These are phyloP conservation scores for Cadophora sp. DNA, from an alignment of 2,329 filamentous ascomycete genomes.

Conservation along the genomic window DNA sequence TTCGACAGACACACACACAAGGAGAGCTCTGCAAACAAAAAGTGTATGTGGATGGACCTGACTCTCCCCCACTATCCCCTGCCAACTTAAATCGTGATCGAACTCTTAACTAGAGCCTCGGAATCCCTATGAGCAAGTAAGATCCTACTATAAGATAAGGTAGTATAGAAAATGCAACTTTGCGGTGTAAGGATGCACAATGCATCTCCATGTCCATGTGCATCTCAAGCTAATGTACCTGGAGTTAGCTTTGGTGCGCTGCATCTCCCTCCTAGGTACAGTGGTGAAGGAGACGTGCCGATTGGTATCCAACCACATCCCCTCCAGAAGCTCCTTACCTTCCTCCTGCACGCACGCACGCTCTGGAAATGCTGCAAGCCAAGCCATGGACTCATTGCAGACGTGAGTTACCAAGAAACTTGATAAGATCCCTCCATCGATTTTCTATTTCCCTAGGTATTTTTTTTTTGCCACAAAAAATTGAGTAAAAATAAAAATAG, in stretches of 20 bases:
- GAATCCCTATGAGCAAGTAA: not conserved
- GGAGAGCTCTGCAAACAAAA: not conserved
- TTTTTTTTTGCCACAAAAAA: no score
- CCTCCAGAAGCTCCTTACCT: no score
- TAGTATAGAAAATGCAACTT: conserved; percentile 2
- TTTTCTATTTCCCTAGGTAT: no score
- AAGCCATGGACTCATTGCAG: no score
- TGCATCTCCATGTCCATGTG: not conserved
- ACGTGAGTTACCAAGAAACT: not conserved
- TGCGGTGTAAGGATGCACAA: conserved; percentile 14
- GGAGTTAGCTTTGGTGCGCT: no score
- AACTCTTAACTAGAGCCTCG: not conserved
- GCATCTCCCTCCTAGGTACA: not conserved
- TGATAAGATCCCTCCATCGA: not conserved
- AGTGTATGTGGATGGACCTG: not conserved
- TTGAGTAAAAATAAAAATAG: no score
- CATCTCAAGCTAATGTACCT: not conserved
- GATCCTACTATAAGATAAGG: not conserved
- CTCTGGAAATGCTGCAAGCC: conserved; percentile 8
- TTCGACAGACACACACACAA: no score
- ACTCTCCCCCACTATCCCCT: not conserved
- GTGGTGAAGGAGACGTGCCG: not conserved
- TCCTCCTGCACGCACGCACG: conserved; percentile 1
- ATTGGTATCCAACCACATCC: not conserved
- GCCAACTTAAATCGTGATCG: no score